phyloP scores from a whole-genome alignment of 83 land plant genomes.

The Picea abies region DNA sequence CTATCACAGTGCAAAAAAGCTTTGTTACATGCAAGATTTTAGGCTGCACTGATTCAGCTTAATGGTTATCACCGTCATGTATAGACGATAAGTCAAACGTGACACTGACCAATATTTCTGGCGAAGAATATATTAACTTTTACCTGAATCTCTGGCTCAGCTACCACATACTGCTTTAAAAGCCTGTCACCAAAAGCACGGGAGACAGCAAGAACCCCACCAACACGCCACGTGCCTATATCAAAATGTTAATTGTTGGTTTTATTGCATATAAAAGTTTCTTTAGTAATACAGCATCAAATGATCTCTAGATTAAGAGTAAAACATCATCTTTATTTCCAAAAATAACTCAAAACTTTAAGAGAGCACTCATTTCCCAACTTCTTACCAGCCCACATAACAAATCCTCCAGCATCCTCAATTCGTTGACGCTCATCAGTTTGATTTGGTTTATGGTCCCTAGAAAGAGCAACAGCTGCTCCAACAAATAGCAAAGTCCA shows the following conservation, averaged over 20 bases:
- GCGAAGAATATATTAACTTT: background rate
- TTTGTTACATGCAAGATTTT: background rate
- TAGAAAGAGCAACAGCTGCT: conserved; percentile 82
- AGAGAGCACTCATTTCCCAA: background rate
- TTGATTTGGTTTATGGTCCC: conserved; percentile 91
- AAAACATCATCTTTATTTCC: background rate
- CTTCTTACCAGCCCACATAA: conserved; percentile 87
- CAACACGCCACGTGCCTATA: conserved; percentile 91
- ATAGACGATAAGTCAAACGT: too few species aligned
- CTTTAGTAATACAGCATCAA: background rate
- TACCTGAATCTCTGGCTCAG: conserved; percentile 93
- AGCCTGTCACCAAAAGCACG: conserved; percentile 92
- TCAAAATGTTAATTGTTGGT: background rate
- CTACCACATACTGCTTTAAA: conserved; percentile 82
- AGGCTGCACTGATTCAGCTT: too few species aligned
- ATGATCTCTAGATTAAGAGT: background rate
- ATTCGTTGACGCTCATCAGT: conserved; percentile 88
- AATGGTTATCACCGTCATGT: too few species aligned
- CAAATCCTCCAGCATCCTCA: conserved; percentile 97
- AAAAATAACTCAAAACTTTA: background rate
- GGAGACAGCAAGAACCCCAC: conserved; percentile 93
- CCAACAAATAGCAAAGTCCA: conserved; percentile 7
- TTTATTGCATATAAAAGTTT: background rate
- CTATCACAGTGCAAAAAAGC: background rate
- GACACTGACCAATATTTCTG: background rate